A percentile compares a stretch with the other conserved stretches of the same genome.
These are phyloP conservation scores for Dactylonectria estremocensis DNA, from an alignment of 2,329 filamentous ascomycete species.

Conservation along the genomic window DNA sequence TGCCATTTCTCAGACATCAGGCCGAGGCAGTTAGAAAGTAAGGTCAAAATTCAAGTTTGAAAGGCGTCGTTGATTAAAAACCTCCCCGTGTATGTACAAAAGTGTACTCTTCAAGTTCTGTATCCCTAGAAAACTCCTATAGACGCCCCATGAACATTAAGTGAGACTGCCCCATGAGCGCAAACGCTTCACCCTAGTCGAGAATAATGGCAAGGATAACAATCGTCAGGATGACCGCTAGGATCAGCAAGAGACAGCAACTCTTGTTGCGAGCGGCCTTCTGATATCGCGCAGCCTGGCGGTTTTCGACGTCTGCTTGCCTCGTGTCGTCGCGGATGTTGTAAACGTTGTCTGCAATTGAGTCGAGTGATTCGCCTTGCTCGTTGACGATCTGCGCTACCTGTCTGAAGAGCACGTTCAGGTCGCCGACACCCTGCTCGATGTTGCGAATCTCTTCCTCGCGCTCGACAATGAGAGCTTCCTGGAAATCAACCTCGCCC, in stretches of 20 bases:
- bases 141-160: conserved; percentile 42
- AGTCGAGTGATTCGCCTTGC: conserved; percentile 90
- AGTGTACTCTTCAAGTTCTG: conserved; percentile 39
- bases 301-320: conserved; percentile 88
- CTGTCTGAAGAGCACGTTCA: conserved; percentile 97
- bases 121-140: conserved; percentile 46
- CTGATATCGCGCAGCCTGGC: conserved; percentile 91
- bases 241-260: conserved; percentile 90
- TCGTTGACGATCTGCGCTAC: conserved; percentile 98
- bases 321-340: conserved; percentile 85
- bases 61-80: conserved; percentile 34
- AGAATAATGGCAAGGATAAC: conserved; percentile 89
- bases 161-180: conserved; percentile 29
- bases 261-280: conserved; percentile 96
- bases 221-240: conserved; percentile 90
- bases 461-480: conserved; percentile 94
- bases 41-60: conserved; percentile 27
- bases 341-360: conserved; percentile 91
- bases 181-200: conserved; percentile 63
- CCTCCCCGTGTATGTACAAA: conserved; percentile 41
- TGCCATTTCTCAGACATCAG: conserved; percentile 44
- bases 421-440: conserved; percentile 93
- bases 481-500: conserved; percentile 97
- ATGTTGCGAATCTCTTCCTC: conserved; percentile 98
- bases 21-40: conserved; percentile 28